Evolutionary conservation across 176 grass and related monocot species (phyloP), one percentile per base, ranked within the genome.

Genomic region (Microstegium vimineum): DNA sequence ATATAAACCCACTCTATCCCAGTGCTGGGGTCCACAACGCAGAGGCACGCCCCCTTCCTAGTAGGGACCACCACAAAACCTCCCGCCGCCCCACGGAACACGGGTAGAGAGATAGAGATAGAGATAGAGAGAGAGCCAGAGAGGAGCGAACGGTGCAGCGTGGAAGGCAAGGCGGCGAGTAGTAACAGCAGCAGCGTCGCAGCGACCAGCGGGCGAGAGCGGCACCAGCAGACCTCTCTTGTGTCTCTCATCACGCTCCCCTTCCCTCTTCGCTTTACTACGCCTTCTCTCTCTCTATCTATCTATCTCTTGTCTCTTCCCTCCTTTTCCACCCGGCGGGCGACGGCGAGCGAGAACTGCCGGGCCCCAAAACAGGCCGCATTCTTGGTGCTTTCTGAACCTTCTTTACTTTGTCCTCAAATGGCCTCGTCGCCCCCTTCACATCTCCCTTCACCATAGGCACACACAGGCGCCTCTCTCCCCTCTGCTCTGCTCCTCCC

Each of bases 341-440:
- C 56, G 66, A 46, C 43, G 71, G 30, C 20, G 72, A 82, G 73
- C 66, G 47, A 86, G 79, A 73, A 78, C 66, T 77, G 73, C 78
- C 79, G 81, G 81, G 59, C 59, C 73, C 79, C 32, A 62, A 79
- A 83, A 89, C 66, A 84, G 71, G 76, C 30, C 74, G 80, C 76
- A 67, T 81, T 81, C 82, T 81, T 80, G 88, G 74, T 82, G 83
- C 81, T 78, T 49, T 90, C 83, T 90, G 73, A 90, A 90, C 73
- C 83, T 90, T 90, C 78, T 90, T 90, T 90, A 43, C 83, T 75
- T 75, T 93, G 70, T 80, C 68, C 82, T 86, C 78, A 62, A 87
- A 85, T 91, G 85, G 52, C 32, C 42, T 67, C 81, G 2, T 31
- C 62, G 34, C 14, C 51, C 69, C 6, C 76, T 57, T 18, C 72